phyloP scores from a whole-genome alignment of 352 stramenopile species.

The Pseudoperonospora humuli region DNA sequence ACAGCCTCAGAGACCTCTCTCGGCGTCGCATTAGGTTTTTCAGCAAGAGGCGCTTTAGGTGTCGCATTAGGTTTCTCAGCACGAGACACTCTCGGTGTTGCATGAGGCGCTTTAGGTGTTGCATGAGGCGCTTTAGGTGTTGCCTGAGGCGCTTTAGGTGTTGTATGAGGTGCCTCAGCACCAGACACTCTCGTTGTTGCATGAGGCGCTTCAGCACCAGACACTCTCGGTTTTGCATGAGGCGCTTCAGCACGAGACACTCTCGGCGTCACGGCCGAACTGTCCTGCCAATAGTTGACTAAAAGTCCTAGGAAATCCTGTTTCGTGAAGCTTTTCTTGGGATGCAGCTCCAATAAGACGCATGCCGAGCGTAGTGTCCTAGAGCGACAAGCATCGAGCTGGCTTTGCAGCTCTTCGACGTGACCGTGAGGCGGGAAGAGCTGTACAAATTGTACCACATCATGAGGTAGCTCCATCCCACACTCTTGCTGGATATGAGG shows the following conservation, averaged over 20 bases:
- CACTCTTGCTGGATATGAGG: not conserved
- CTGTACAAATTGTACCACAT: constrained; percentile 11
- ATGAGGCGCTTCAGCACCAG: not conserved
- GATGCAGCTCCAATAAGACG: constrained; percentile 13
- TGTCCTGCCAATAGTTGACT: constrained; percentile 12
- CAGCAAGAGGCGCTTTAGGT: not conserved
- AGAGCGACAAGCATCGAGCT: constrained; percentile 6
- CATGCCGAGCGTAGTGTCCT: constrained; percentile 13
- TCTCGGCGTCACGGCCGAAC: not conserved
- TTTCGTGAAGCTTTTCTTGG: constrained; percentile 13
- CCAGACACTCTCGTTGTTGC: not conserved
- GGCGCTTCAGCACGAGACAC: not conserved
- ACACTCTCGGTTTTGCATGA: not conserved
- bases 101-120: no score
- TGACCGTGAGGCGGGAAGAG: constrained; percentile 9
- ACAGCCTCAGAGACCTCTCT: not conserved
- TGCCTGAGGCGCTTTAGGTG: no score
- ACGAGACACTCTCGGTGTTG: not conserved
- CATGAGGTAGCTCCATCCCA: constrained; percentile 5
- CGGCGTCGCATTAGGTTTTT: not conserved
- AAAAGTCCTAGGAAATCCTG: constrained; percentile 9
- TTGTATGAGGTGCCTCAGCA: not conserved
- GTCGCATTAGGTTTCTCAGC: no score
- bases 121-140: not conserved
- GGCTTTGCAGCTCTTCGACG: constrained; percentile 7